Evolutionary conservation across 2,329 filamentous ascomycete species (phyloP), one percentile per base, ranked within the genome.

Genomic region (Xylariales sp.): DNA sequence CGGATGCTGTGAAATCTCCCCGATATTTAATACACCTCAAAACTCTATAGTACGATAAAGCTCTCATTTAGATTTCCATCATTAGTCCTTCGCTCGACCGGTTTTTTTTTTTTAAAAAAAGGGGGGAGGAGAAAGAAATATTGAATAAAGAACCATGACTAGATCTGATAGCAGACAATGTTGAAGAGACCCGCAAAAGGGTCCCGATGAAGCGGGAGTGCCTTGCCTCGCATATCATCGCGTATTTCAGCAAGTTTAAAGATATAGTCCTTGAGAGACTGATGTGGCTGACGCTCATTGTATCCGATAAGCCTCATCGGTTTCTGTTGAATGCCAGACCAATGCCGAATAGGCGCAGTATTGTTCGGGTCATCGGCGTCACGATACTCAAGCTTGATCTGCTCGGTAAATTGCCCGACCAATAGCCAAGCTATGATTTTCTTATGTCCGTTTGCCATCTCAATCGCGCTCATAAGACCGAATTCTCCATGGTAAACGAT

Each of bases 401-500:
- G 63, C 32, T 65, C 63, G 7, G 32, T 61, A 14, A 65, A 65
- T 56, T 55, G 63, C 16, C 50, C 57, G 10, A 65, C 63, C 16
- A 65, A 8, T 5, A 65, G 50, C 63, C 63, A 65, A 1, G n/a
- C 14, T 32, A 50, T 56, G 12, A 65, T 61, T n/a, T 61, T 65
- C 14, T 8, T 23, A 7, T 61, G 57, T n/a, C 52, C 56, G 39
- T 65, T 52, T 8, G 63, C 63, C 43, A 48, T 39, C 28, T 61
- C 32, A 18, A 65, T 43, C 5, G 63, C 63, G 45, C 56, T 60
- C 23, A 34, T 50, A 12, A 36, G 10, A 8, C 63, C 63, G 2
- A 43, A 48, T 36, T 65, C n/a, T 9, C 63, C 57, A 16, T 50
- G n/a, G 41, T 65, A 65, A 16, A 61, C 52, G 16, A 65, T 60